These are phyloP conservation scores for Talaromyces marneffei DNA, from an alignment of 2,329 filamentous ascomycete genomes.

Conservation along the genomic window DNA sequence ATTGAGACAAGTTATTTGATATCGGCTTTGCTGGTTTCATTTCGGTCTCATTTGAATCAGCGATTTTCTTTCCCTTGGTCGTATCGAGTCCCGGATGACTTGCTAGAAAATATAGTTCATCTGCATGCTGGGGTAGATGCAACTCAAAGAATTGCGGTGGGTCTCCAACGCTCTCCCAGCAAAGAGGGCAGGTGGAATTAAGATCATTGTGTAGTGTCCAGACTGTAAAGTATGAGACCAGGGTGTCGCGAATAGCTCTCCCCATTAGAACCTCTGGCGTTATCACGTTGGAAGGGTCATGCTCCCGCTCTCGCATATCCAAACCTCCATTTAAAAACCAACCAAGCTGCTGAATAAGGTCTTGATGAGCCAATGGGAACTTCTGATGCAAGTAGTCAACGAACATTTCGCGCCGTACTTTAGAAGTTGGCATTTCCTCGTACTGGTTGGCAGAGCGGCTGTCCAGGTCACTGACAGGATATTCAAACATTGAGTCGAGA, in stretches of 20 bases:
- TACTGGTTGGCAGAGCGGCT: neutral
- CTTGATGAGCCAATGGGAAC: neutral
- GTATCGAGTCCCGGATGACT: neutral
- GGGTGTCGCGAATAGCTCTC: neutral
- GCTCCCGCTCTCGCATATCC: neutral
- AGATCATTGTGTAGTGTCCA: neutral
- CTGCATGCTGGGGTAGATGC: neutral
- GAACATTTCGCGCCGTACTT: neutral
- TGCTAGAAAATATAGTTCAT: neutral
- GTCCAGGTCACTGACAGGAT: neutral
- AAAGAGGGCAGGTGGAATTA: neutral
- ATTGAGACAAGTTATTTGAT: neutral
- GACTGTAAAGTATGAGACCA: neutral
- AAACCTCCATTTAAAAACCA: neutral
- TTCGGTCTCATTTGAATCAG: neutral
- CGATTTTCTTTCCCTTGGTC: neutral
- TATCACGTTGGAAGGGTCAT: neutral
- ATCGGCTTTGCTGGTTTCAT: neutral
- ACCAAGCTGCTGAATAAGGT: neutral
- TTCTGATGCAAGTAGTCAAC: neutral
- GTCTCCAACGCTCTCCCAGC: neutral
- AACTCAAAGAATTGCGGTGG: neutral
- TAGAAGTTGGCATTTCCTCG: neutral
- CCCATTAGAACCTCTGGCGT: neutral
- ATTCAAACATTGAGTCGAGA: neutral